Evolutionary conservation across 2,329 filamentous ascomycete genomes (phyloP).

Genomic region (Cladosporium halotolerans): DNA sequence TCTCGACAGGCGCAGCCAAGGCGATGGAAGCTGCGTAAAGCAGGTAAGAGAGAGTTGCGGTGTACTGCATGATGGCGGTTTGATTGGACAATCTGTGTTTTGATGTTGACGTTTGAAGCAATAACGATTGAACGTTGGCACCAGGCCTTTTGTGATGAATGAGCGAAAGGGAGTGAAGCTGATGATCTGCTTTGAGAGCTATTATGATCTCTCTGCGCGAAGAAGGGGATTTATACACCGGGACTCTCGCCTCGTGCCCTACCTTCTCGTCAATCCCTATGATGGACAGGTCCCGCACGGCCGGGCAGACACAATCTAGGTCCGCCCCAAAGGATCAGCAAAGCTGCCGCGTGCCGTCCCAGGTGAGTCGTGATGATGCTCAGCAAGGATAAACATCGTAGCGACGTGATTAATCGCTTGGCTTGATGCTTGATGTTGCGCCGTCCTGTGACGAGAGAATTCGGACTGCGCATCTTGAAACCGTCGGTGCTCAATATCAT

Average conservation of each 20-base stretch:
- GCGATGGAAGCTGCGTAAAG: slow-evolving; percentile 17
- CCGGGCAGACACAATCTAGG: too few relatives aligned
- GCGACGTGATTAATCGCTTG: too few relatives aligned
- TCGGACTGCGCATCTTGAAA: too few relatives aligned
- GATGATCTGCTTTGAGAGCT: not conserved
- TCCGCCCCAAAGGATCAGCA: too few relatives aligned
- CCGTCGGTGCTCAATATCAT: too few relatives aligned
- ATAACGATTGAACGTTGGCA: not conserved
- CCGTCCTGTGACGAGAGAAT: not conserved
- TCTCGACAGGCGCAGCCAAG: slow-evolving; percentile 15
- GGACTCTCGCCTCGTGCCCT: not conserved
- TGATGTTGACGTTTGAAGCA: not conserved
- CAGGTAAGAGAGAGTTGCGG: slow-evolving; percentile 14
- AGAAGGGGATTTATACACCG: not conserved
- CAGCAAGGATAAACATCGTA: too few relatives aligned
- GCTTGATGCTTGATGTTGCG: too few relatives aligned
- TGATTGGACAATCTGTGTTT: not conserved
- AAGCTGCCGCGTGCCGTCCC: too few relatives aligned
- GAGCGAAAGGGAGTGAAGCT: not conserved
- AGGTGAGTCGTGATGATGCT: too few relatives aligned
- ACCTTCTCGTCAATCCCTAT: not conserved
- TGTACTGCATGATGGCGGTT: slow-evolving; percentile 17
- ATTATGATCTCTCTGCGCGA: not conserved
- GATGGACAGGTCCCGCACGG: too few relatives aligned
- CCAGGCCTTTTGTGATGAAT: not conserved